Conservation (phyloP, 768 basidiomycete genomes). For the Pilatotrama ljubarskyi region DNA sequence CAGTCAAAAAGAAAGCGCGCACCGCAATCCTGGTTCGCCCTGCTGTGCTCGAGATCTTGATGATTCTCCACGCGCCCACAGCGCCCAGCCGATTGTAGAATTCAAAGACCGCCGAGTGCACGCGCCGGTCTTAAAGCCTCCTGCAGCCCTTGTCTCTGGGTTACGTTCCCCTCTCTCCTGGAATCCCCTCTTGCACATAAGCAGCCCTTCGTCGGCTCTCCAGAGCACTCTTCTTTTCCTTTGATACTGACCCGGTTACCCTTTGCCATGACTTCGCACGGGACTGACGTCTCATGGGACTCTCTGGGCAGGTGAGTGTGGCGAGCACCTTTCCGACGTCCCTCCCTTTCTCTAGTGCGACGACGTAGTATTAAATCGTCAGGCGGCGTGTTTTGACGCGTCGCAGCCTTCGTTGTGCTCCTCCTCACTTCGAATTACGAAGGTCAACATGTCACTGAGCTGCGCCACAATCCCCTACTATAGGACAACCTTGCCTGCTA, state of each 20-base stretch:
- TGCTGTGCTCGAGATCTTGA: constrained; percentile 2
- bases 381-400: background rate
- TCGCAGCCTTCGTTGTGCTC: too few species aligned
- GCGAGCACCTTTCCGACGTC: background rate
- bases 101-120: constrained; percentile 14
- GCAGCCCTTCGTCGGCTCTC: background rate
- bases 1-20: background rate
- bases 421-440: too few species aligned
- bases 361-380: background rate
- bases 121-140: constrained; percentile 15
- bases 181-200: background rate
- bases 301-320: constrained; percentile 17
- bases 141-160: background rate
- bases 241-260: background rate
- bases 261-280: constrained; percentile 8
- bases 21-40: background rate
- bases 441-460: background rate
- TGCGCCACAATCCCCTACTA: constrained; percentile 6
- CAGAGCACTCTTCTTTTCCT: background rate
- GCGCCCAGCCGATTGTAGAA: constrained; percentile 1
- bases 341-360: background rate
- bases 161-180: background rate
- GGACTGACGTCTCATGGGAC: background rate
- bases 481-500: background rate
- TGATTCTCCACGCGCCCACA: constrained; percentile 6